Evolutionary conservation across 1,284 basidiomycete genomes (phyloP).

Genomic region (Phellopilus nigrolimitatus): DNA sequence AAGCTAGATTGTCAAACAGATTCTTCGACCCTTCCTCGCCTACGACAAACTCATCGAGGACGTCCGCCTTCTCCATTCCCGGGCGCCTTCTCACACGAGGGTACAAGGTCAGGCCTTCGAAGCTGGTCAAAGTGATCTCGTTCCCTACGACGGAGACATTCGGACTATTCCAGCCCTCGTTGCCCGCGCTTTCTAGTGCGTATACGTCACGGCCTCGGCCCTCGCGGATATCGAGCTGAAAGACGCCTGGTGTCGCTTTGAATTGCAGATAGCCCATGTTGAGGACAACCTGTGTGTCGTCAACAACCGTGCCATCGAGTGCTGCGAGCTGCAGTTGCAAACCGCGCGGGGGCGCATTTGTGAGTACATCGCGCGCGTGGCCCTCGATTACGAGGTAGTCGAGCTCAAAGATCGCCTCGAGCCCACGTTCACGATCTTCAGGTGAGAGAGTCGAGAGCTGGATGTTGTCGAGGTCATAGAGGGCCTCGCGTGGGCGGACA

Average conservation of each 20-base stretch:
- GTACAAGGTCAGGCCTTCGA: constrained; percentile 86
- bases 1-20: constrained; percentile 42
- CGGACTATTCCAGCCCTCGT: constrained; percentile 79
- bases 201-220: constrained; percentile 83
- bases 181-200: constrained; percentile 77
- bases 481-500: constrained; percentile 81
- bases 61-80: constrained; percentile 81
- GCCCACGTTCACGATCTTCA: constrained; percentile 46
- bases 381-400: constrained; percentile 93
- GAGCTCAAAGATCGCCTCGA: constrained; percentile 84
- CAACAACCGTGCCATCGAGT: constrained; percentile 48
- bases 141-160: constrained; percentile 60
- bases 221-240: constrained; percentile 75
- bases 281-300: constrained; percentile 86
- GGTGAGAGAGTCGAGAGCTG: constrained; percentile 67
- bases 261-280: constrained; percentile 97
- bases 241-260: constrained; percentile 87
- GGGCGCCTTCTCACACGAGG: constrained; percentile 68
- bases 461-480: constrained; percentile 96
- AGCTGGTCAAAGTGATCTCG: constrained; percentile 75
- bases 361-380: constrained; percentile 74
- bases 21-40: constrained; percentile 31
- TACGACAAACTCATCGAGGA: constrained; percentile 51
- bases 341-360: constrained; percentile 70
- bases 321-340: constrained; percentile 76